Evolutionary conservation across 2,329 filamentous ascomycete genomes (phyloP), one percentile per base, ranked within the genome.

Genomic region (Venturia oleaginea): DNA sequence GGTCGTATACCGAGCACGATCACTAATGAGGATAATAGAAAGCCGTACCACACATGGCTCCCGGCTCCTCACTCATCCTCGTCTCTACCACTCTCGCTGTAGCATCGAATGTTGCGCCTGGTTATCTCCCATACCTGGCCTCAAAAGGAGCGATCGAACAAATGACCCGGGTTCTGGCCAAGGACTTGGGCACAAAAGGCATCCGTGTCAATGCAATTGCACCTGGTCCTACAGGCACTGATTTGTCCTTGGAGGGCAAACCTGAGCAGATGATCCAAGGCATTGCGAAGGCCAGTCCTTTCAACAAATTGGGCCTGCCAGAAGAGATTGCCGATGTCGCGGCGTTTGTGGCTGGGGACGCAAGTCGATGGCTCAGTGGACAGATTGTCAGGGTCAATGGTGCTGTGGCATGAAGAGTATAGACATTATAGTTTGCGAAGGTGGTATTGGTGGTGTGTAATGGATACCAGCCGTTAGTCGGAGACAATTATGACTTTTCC

Each of bases 131-230:
- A 10, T 87, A 86, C 70, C 76, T 76, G 11, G 74, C 79, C 0
- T 83, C 80, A 54, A 87, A 87, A 69, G 84, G 83, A 59, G 82
- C 84, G 10, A 78, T 87, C 48, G 83, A 86, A 71, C 82, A 85
- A 71, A 80, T 86, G 75, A 79, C 79, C 0, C 78, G 83, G 13
- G 73, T 80, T 2, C 71, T 86, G 66, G 77, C 80, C 55, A 86
- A 84, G 71, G 83, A 85, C 62, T 77, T 86, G 27, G 82, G 77
- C 1, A 68, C 73, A 11, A 80, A 78, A 68, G 79, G 79, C 2
- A 82, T 85, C 70, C 72, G 68, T 15, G 81, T 84, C 15, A 84
- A 84, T 68, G 75, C 74, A 11, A 71, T 84, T 19, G 78, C 81
- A 0, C 82, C 82, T 0, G 82, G 81, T 0, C 83, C 83, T 1